Conservation (phyloP, 306 rosid genomes). For the Macrotyloma uniflorum region DNA sequence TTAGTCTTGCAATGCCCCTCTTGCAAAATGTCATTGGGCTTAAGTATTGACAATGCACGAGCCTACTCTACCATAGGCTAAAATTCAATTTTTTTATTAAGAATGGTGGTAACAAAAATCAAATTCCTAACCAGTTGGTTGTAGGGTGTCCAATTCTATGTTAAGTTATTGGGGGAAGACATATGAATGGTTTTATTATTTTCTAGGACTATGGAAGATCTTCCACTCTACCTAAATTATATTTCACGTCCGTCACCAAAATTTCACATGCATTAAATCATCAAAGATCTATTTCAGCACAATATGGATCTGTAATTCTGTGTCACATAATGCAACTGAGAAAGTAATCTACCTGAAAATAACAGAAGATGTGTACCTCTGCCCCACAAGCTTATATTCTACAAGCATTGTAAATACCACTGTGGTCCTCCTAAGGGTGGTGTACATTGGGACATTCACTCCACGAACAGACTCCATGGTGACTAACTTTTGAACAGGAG, state of each 20-base stretch:
- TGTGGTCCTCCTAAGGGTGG: conserved; percentile 86
- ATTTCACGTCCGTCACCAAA: background rate
- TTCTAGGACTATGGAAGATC: background rate
- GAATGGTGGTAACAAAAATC: background rate
- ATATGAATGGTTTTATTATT: background rate
- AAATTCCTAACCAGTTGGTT: background rate
- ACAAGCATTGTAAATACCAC: conserved; percentile 79
- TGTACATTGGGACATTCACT: conserved; percentile 95
- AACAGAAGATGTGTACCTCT: conserved; percentile 63
- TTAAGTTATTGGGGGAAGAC: background rate
- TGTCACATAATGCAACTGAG: conserved; percentile 15
- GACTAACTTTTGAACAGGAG: conserved; percentile 64
- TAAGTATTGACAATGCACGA: background rate
- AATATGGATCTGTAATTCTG: conserved; percentile 17
- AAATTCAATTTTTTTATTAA: conserved; percentile 1
- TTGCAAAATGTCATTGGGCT: background rate
- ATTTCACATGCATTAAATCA: conserved; percentile 25
- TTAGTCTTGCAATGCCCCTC: background rate
- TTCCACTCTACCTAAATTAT: conserved; percentile 13
- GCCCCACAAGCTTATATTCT: conserved; percentile 68
- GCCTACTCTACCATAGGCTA: background rate
- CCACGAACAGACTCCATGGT: conserved; percentile 91
- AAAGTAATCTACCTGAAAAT: conserved; percentile 65
- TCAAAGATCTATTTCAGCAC: conserved; percentile 25
- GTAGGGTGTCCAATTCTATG: background rate